These are phyloP conservation scores for Mucor sp. DNA, from an alignment of 371 early-diverging fungal species.

Conservation along the genomic window DNA sequence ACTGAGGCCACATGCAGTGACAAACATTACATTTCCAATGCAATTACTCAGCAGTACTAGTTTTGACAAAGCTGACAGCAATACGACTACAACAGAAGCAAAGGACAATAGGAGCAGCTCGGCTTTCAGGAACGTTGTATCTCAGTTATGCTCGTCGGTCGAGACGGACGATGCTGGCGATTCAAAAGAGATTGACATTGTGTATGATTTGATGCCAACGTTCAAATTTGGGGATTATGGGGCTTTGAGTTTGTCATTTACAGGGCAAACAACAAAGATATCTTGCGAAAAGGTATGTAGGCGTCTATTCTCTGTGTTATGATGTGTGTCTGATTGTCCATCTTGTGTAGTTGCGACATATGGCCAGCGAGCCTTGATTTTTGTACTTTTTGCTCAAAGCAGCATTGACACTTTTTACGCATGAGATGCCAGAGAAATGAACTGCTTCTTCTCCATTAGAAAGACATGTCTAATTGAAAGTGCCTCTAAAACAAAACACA, in stretches of 20 bases:
- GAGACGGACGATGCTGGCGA: neutral
- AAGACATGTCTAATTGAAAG: too few species aligned
- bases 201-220: conserved; percentile 18
- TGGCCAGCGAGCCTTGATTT: neutral
- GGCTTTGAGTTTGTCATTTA: conserved; percentile 7
- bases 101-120: neutral
- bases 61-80: neutral
- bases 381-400: too few species aligned
- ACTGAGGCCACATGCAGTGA: conserved; percentile 6
- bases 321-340: neutral
- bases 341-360: neutral
- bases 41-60: neutral
- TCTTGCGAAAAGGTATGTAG: conserved; percentile 12
- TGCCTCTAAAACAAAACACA: too few species aligned
- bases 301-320: neutral
- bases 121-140: neutral
- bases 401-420: neutral
- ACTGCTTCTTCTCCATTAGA: neutral
- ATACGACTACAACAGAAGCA: neutral
- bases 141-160: neutral
- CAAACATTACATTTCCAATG: conserved; percentile 12
- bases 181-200: neutral
- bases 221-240: conserved; percentile 3
- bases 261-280: conserved; percentile 10
- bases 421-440: neutral